Evolutionary conservation across 331 rosid genomes (phyloP).

Genomic region (Saraca asoca): DNA sequence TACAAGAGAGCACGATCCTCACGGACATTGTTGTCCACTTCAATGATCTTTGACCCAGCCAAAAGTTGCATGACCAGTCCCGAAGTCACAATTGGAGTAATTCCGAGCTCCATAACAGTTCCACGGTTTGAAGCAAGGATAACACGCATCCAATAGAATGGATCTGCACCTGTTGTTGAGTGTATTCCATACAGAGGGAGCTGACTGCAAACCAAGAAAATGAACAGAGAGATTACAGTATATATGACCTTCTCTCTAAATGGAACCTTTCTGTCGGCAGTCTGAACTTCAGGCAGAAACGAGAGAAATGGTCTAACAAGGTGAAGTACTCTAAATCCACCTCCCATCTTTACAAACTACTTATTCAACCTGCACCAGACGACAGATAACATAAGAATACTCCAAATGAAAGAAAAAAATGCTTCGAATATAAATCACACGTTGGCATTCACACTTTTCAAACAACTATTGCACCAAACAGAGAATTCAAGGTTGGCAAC

Average conservation of each 20-base stretch:
- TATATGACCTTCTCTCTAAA: constrained; percentile 95
- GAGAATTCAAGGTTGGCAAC: constrained; percentile 4
- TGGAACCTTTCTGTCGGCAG: constrained; percentile 85
- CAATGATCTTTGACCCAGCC: constrained; percentile 88
- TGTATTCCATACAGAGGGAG: constrained; percentile 97
- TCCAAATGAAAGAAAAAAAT: too few species aligned
- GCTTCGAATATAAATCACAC: background rate
- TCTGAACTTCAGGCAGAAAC: constrained; percentile 91
- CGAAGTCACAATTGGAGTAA: constrained; percentile 95
- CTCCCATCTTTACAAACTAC: constrained; percentile 69
- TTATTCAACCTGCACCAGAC: constrained; percentile 45
- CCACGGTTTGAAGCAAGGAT: constrained; percentile 96
- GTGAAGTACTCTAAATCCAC: constrained; percentile 94
- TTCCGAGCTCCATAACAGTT: constrained; percentile 97
- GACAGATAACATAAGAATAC: too few species aligned
- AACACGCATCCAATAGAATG: constrained; percentile 98
- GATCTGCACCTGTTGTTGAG: constrained; percentile 97
- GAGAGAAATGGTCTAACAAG: constrained; percentile 91
- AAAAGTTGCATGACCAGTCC: constrained; percentile 91
- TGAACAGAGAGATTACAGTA: constrained; percentile 83
- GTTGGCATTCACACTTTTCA: background rate
- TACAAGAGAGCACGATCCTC: constrained; percentile 96
- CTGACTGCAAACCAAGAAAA: constrained; percentile 93
- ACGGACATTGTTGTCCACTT: constrained; percentile 91
- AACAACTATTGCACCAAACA: background rate